Base-by-base conservation (phyloP, 306 rosid genomes). In the Medicago arabica region DNA sequence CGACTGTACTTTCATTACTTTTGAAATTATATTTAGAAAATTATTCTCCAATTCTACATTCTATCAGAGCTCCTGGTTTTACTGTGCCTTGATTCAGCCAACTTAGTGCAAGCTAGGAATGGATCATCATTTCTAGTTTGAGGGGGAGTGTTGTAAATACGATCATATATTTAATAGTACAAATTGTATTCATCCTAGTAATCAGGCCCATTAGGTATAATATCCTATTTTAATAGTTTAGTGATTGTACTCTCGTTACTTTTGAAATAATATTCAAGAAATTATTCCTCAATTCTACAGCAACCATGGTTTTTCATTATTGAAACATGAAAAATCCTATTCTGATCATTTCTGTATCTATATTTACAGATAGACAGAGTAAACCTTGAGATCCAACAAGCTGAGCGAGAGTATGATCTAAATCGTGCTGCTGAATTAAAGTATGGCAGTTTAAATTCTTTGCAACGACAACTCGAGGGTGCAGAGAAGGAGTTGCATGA, bases 371-470 rank as follows among this genome's bases (percentile, higher is more conserved):
- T 95, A 41, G 99, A 95, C 83, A 84, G 99, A 78, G 92, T 95
- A 66, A 95, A 89, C 82, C 83, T 95, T 39, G 99, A 95, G 96
- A 90, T 95, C 86, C 97, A 83, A 80, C 99, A 92, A 80, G 97
- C 99, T 9, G 99, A 95, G 78, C 84, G 97, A 57, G 99, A 95
- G 78, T 95, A 92, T 39, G 99, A 95, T 81, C 99, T 95, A 73
- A 95, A 95, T 71, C 97, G 96, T 18, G 97, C 97, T 7, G 99
- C 99, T 67, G 99, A 95, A 77, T 78, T 95, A 50, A 95, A 95
- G 86, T 95, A 95, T 67, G 99, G 99, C n/a, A 92, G 96, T 68
- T 80, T 92, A 59, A 95, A 90, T 82, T 84, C 99, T 15, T 83
- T 95, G 89, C 97, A 95, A 70, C 89, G 89, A 38, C 96, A 95